Conservation (phyloP, 345 rosid genomes). For the Eucalyptus fibrosa region DNA sequence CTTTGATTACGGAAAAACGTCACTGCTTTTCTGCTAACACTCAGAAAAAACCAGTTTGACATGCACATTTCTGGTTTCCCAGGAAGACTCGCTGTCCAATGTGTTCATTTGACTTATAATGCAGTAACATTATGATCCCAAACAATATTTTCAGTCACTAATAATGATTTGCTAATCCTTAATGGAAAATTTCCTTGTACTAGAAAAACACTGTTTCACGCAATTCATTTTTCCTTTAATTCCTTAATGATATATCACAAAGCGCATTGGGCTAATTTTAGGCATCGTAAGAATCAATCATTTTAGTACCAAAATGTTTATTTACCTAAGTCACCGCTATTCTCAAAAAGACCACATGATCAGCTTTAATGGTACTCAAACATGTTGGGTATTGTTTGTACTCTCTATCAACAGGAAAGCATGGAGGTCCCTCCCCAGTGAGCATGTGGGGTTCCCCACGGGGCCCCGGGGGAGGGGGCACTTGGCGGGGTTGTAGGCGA, state of each 20-base stretch:
- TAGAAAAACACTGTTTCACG: neutral
- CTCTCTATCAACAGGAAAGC: fast-evolving
- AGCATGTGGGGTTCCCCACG: no score
- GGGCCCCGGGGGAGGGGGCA: fast-evolving
- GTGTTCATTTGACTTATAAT: neutral
- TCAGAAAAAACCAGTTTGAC: neutral
- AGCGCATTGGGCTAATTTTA: neutral
- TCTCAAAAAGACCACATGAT: neutral
- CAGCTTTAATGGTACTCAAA: neutral
- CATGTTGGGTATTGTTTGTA: no score
- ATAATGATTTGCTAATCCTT: neutral
- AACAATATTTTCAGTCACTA: neutral
- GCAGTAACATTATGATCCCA: neutral
- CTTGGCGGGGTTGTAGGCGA: no score
- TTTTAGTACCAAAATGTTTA: neutral
- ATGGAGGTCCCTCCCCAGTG: no score
- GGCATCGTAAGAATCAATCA: neutral
- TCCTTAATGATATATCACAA: neutral
- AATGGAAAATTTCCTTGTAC: neutral
- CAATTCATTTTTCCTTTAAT: neutral
- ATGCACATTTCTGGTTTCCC: neutral
- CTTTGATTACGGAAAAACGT: neutral
- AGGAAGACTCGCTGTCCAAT: neutral
- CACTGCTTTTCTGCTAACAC: neutral
- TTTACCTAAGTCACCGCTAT: neutral